Evolutionary conservation across 1,284 basidiomycete genomes (phyloP).

Genomic region (Irpex sp.): DNA sequence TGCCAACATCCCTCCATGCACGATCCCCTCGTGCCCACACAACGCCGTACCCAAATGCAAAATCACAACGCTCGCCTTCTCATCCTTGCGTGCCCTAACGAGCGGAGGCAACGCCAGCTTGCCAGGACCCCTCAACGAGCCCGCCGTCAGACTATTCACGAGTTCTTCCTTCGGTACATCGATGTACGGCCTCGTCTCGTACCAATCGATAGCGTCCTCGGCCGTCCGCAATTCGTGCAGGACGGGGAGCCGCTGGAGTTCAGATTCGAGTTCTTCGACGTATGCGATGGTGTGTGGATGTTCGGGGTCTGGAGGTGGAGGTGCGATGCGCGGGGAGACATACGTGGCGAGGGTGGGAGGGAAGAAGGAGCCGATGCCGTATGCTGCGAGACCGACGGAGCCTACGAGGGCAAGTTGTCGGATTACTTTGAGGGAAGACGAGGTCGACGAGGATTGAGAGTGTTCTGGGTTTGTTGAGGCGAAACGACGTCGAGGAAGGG

Average conservation of each 20-base stretch:
- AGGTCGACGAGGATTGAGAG: background rate
- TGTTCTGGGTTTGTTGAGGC: background rate
- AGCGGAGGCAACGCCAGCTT: conserved; percentile 78
- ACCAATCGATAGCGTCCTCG: conserved; percentile 59
- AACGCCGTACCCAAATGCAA: conserved; percentile 83
- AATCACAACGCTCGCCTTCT: conserved; percentile 66
- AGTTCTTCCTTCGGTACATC: conserved; percentile 65
- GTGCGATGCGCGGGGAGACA: conserved; percentile 69
- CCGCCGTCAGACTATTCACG: conserved; percentile 81
- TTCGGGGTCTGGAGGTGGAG: conserved; percentile 61
- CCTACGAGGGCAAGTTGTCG: conserved; percentile 15
- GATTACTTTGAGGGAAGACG: conserved; percentile 3
- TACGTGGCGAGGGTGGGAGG: conserved; percentile 59
- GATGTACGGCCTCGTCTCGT: conserved; percentile 76
- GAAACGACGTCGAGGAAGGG: background rate
- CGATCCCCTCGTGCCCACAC: conserved; percentile 91
- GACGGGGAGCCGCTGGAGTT: conserved; percentile 63
- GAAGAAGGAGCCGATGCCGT: conserved; percentile 58
- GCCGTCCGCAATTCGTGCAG: conserved; percentile 49
- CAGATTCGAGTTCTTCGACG: conserved; percentile 59
- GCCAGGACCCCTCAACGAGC: conserved; percentile 82
- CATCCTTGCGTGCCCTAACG: conserved; percentile 72
- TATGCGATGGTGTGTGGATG: conserved; percentile 62
- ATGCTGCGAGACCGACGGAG: conserved; percentile 29
- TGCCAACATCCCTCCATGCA: conserved; percentile 91